Base-by-base conservation (phyloP, 73 alveolate species). In the Symbiodinium natans region DNA sequence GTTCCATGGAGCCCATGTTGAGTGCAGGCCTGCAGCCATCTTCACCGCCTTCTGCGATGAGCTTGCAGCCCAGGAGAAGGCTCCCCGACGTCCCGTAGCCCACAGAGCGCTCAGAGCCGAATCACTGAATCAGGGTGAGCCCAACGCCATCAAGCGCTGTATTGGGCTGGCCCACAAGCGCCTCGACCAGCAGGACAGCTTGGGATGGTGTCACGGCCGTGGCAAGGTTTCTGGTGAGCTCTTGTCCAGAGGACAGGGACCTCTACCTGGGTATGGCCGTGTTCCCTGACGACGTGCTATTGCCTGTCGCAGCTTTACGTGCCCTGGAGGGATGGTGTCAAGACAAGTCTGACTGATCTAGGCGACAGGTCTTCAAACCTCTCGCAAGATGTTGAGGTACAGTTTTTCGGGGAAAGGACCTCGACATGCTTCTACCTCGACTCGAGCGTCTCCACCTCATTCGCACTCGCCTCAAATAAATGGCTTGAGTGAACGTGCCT, bases 71-170 rank as follows among this genome's bases (percentile, higher is more conserved):
- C 86, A 63, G 43, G 86, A 63, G 42, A 88, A 88, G 95, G 95
- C 38, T 40, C 83, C 80, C n/a, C n/a, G n/a, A n/a, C n/a, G n/a
- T n/a, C n/a, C 25, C n/a, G n/a, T n/a, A n/a, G n/a, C n/a, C n/a
- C n/a, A n/a, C n/a, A n/a, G n/a, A n/a, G n/a, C n/a, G n/a, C n/a
- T n/a, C n/a, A n/a, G n/a, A n/a, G n/a, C n/a, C n/a, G n/a, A n/a
- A n/a, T n/a, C n/a, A n/a, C n/a, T n/a, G 34, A 33, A n/a, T 19
- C 43, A 23, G 27, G 34, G 83, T 34, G 83, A 88, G 95, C 73
- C 95, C 34, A 92, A 92, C 31, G 90, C 98, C 41, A 36, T 92
- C 82, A 92, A 92, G 73, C 98, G 98, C 17, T 92, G 98, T 90
- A 92, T 92, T 7, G 95, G 73, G 85, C 43, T 88, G 85, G 85